Evolutionary conservation across 306 rosid genomes (phyloP), one percentile per base, ranked within the genome.

Genomic region (Fagus crenata): DNA sequence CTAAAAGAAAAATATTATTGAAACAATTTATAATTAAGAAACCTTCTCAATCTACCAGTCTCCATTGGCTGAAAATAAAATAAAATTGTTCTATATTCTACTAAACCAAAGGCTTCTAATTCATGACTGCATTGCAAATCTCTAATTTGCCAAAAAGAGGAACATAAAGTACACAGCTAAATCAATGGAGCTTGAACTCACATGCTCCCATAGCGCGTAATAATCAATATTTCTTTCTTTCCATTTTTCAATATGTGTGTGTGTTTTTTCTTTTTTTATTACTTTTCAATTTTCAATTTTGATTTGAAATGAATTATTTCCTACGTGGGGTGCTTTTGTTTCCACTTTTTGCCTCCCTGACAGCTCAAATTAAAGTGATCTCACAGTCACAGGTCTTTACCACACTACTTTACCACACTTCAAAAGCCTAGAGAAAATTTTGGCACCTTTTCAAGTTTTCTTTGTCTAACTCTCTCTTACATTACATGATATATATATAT

Each of bases 321-420:
- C 43, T 7, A 59, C 64, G 43, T 61, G 84, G 68, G 59, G 41
- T 54, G 64, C 63, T 75, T 54, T 63, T 64, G 69, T 41, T 65
- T 59, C 81, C 76, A 49, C 71, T 67, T 81, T 78, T 81, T 59
- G 71, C 64, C 69, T 55, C 81, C 2, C 76, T 78, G 81, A 81
- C 81, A 71, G 83, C 88, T 75, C 88, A 78, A 78, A 75, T 81
- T 78, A 79, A 71, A 81, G 83, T 22, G 79, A 33, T 49, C 77
- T 64, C 81, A 46, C 56, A 17, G 14, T 64, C 81, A 46, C 56
- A 28, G 18, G 74, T 64, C 77, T 84, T 77, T 84, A 71, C 78
- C 63, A 32, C 28, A 69, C 60, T n/a, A 22, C 77, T 84, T 77
- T 84, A 71, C 78, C 63, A 32, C 28, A 69, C 60, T n/a, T 1